Base-by-base conservation (phyloP, 805 yeast species). In the Candida corydali region DNA sequence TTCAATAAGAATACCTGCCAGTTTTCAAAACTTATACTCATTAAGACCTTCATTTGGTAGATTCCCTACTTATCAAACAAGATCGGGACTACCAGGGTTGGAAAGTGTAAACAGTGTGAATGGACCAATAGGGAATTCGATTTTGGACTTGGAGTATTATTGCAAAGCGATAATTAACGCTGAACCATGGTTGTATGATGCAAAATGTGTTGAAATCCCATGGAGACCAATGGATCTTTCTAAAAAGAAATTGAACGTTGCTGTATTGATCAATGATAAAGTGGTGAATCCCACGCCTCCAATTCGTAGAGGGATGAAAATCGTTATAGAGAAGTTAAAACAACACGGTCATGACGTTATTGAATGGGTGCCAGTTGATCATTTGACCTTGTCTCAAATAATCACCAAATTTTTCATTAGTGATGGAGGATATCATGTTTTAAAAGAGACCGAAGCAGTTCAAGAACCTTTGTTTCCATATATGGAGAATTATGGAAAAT, bases 211-310 rank as follows among this genome's bases (percentile, higher is more conserved):
- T n/a, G 75, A 77, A 19, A 51, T 78, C 16, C 71, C 76, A n/a
- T 39, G 42, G 42, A 58, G 68, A 40, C 42, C 47, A 1, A 49
- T 50, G 0, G 51, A 50, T 17, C 37, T 64, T 26, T 64, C 69
- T 7, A 7, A 20, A 20, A n/a, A n/a, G n/a, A 20, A 61, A 42
- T 47, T 75, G 19, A 65, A 56, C n/a, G 51, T 75, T 45, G 77
- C 71, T 3, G 52, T 75, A 11, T 44, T 71, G 47, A 46, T 45
- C 19, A 64, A 63, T 39, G 79, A 76, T 47, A 70, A 69, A 7
- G 46, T 58, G 17, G 63, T 70, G 5, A 59, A 63, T 14, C 82
- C 82, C 9, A 73, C 73, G 20, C 82, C 83, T 1, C 81, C 82
- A 8, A 65, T 78, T 12, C 45, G 55, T 5, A 61, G 81, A 42